A percentile compares a stretch with the other conserved stretches of the same genome.
Evolutionary conservation across 441 rosid genomes (phyloP).

Genomic region (Macaranga tanarius): DNA sequence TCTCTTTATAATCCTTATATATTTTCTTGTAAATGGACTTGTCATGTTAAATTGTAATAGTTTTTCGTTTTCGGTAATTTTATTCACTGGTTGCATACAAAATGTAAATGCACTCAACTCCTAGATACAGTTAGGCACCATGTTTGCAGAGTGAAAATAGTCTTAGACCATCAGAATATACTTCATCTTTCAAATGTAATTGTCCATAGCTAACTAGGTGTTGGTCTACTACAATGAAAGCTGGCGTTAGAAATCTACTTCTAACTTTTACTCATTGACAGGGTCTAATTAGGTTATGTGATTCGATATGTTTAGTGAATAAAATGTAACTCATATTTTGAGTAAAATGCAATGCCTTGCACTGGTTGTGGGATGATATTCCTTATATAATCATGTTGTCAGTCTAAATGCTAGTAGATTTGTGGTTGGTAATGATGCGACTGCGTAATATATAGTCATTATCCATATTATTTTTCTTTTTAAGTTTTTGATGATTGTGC

Average conservation of each 20-base stretch:
- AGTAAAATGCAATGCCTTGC: too few relatives aligned
- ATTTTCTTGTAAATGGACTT: slow-evolving; percentile 2
- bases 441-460: not conserved
- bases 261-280: not conserved
- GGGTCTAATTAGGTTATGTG: not conserved
- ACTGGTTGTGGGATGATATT: too few relatives aligned
- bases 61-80: not conserved
- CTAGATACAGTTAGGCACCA: not conserved
- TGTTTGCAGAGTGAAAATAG: not conserved
- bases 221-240: not conserved
- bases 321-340: too few relatives aligned
- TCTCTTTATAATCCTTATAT: not conserved
- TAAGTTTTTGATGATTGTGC: not conserved
- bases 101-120: not conserved
- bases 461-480: not conserved
- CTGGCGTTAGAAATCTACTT: not conserved
- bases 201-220: not conserved
- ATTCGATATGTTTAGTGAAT: not conserved
- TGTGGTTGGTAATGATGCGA: not conserved
- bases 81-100: not conserved
- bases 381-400: too few relatives aligned
- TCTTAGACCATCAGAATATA: not conserved
- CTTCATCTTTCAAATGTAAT: not conserved
- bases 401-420: not conserved
- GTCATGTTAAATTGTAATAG: not conserved